phyloP scores from a whole-genome alignment of 176 grass and related monocot genomes.

The Oryza longistaminata region DNA sequence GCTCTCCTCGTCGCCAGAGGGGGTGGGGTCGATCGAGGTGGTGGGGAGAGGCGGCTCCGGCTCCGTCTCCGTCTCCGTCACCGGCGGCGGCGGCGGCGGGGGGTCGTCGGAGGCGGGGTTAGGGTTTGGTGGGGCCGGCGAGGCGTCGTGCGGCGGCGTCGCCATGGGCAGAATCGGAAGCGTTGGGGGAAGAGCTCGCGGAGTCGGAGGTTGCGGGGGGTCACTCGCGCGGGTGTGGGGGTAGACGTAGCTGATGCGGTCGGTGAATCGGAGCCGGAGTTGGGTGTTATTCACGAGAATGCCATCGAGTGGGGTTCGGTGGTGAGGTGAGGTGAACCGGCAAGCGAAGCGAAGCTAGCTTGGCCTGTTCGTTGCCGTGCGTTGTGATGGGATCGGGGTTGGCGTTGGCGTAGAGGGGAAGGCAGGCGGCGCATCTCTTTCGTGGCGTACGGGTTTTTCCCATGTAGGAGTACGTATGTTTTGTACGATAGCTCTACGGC shows the following conservation, averaged over 20 bases:
- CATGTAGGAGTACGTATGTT: no score
- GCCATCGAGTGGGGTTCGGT: not conserved
- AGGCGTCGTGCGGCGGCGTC: conserved; percentile 9
- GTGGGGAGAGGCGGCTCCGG: not conserved
- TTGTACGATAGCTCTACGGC: no score
- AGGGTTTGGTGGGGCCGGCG: conserved; percentile 47
- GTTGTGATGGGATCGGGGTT: not conserved
- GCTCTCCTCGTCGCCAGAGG: conserved; percentile 43
- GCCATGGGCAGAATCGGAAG: conserved; percentile 37
- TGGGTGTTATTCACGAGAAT: not conserved
- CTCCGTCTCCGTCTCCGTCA: not conserved
- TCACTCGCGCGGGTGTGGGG: not conserved
- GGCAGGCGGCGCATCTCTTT: no score
- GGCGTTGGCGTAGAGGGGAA: no score
- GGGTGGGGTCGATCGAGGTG: conserved; percentile 45
- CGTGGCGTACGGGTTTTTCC: no score
- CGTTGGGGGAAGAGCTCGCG: not conserved
- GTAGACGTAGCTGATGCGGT: fast-evolving
- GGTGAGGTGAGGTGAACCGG: no score
- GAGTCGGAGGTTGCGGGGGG: not conserved
- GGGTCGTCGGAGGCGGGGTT: conserved; percentile 27
- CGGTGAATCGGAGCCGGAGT: not conserved
- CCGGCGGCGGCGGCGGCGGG: not conserved
- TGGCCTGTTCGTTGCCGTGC: not conserved
- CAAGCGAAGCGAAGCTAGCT: not conserved